phyloP scores from a whole-genome alignment of 2,329 filamentous ascomycete species.

The Furcasterigmium sp. region DNA sequence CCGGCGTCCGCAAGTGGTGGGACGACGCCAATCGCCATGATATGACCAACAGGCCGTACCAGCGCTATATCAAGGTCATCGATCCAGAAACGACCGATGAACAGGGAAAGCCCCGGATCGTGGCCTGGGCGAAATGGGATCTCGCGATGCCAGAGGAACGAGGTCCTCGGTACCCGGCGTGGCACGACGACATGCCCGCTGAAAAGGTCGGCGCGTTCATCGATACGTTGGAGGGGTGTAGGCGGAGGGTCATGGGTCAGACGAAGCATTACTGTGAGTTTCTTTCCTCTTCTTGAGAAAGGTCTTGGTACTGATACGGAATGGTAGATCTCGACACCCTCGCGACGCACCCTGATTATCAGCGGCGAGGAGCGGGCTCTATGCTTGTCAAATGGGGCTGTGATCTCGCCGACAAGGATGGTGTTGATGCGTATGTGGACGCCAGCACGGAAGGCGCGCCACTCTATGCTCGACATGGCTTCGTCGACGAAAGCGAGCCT shows the following conservation, averaged over 20 bases:
- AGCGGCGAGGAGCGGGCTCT: slow-evolving; percentile 16
- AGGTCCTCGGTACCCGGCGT: slow-evolving; percentile 6
- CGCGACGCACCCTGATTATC: slow-evolving; percentile 18
- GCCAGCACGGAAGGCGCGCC: slow-evolving; percentile 9
- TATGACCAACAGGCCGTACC: slow-evolving; percentile 5
- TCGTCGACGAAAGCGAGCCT: slow-evolving; percentile 6
- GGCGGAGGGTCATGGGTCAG: slow-evolving; percentile 2
- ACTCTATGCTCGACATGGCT: slow-evolving; percentile 5
- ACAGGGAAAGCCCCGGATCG: slow-evolving; percentile 1
- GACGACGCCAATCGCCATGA: slow-evolving; percentile 7
- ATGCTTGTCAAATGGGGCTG: slow-evolving; percentile 19
- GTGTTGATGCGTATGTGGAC: slow-evolving; percentile 17
- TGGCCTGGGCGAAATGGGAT: slow-evolving; percentile 10
- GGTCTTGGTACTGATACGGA: neutral
- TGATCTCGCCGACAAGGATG: slow-evolving; percentile 14
- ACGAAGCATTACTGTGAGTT: slow-evolving; percentile 6
- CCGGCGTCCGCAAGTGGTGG: slow-evolving; percentile 9
- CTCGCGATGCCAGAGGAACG: slow-evolving; percentile 3
- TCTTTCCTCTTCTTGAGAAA: too few relatives aligned
- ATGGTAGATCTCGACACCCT: slow-evolving; percentile 17
- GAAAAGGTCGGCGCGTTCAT: slow-evolving; percentile 4
- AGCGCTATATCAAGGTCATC: slow-evolving; percentile 8
- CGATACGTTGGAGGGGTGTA: neutral
- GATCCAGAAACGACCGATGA: neutral
- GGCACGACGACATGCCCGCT: slow-evolving; percentile 6